Conservation (phyloP, 225 moss, liverwort and hornwort genomes). For the Polytrichum formosum region DNA sequence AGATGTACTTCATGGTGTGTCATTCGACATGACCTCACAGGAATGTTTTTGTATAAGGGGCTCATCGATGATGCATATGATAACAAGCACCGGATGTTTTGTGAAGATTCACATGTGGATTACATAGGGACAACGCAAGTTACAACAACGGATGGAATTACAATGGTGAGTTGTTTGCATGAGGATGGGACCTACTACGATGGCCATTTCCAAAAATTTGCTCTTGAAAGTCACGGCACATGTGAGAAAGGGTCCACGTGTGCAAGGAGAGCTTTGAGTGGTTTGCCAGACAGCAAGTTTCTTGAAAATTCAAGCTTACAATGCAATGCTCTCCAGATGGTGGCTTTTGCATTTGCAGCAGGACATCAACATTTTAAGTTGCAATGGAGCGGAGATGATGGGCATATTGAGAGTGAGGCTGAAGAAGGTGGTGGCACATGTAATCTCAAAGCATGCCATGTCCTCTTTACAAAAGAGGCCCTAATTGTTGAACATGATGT, state of each 20-base stretch:
- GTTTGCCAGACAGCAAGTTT: neutral
- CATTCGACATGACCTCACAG: neutral
- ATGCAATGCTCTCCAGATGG: neutral
- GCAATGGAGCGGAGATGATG: neutral
- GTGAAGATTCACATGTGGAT: neutral
- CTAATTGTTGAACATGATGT: neutral
- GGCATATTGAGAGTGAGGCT: neutral
- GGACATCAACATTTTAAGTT: neutral
- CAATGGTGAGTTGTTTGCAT: neutral
- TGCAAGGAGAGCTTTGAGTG: neutral
- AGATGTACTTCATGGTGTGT: slow-evolving; percentile 1
- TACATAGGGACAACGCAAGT: neutral
- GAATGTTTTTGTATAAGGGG: neutral
- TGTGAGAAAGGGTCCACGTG: neutral
- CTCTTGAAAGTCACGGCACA: neutral
- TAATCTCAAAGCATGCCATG: neutral
- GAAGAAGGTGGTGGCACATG: no score
- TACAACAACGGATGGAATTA: neutral
- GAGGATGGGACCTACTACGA: neutral
- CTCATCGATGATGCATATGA: neutral
- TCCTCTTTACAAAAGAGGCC: neutral
- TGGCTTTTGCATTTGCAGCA: neutral
- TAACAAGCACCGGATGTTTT: neutral
- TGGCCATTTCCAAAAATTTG: slow-evolving; percentile 3
- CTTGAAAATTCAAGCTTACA: neutral